Percentiles rank a stretch among this genome's conserved stretches.
phyloP scores from a whole-genome alignment of 441 rosid genomes.

The Gossypium trilobum region DNA sequence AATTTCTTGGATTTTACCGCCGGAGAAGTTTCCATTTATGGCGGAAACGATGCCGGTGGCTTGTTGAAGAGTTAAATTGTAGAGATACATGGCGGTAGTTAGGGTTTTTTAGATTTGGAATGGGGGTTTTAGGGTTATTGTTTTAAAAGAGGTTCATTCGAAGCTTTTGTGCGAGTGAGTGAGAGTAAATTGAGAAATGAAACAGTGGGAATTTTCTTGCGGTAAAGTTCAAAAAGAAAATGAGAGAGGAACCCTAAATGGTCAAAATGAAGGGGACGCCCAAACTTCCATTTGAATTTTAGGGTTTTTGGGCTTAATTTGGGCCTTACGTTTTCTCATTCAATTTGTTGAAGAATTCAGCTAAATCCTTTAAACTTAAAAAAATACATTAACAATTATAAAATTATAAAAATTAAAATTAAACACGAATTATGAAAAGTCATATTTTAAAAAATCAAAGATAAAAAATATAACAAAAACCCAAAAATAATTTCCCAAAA shows the following conservation, averaged over 20 bases:
- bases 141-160: neutral
- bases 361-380: too few species aligned
- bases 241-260: neutral
- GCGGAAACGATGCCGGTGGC: constrained; percentile 79
- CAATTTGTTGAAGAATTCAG: too few species aligned
- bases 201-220: neutral
- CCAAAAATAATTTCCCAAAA: too few species aligned
- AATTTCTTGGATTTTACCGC: constrained; percentile 76
- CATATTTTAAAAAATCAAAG: too few species aligned
- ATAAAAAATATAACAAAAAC: too few species aligned
- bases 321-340: neutral
- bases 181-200: neutral
- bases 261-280: too few species aligned
- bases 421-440: too few species aligned
- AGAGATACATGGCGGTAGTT: constrained; percentile 57
- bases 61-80: constrained; percentile 80
- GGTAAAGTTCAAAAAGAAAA: neutral
- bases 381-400: too few species aligned
- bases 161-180: neutral
- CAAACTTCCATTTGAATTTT: neutral
- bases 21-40: constrained; percentile 82
- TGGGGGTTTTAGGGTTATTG: neutral
- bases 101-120: constrained; percentile 18
- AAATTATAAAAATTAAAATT: too few species aligned
- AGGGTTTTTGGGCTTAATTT: neutral